Base-by-base conservation (phyloP, 75 land plant species). In the Pinus taeda region DNA sequence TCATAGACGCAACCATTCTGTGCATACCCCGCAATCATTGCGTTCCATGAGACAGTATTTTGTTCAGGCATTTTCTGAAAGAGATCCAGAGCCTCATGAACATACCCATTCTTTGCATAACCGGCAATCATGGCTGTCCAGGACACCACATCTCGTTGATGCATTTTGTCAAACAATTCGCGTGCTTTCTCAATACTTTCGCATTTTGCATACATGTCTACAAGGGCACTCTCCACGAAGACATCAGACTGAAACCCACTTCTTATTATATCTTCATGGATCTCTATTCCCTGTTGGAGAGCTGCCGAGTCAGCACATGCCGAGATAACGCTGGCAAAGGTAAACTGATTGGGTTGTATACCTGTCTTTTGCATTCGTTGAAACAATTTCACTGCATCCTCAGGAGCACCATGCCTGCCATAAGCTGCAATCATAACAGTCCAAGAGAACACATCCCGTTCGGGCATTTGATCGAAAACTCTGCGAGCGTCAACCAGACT, bases 41-140 rank as follows among this genome's bases (percentile, higher is more conserved):
- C 42, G 5, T 39, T 39, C 42, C 42, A 39, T 6, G 20, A 24
- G 58, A 20, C 3, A 77, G 76, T 6, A 74, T 76, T 73, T 15
- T 59, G 62, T 15, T 79, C 79, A 30, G 80, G 80, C 95, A 92
- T 88, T 69, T 64, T 13, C 20, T 84, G 67, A 75, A 85, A 86
- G 59, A 90, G 71, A 55, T 22, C 61, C 53, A 90, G 63, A 29
- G 92, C 88, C 20, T 92, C 82, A n/a, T 73, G 75, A 1, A 76
- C 85, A 22, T 70, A 65, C 0, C 95, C 95, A 69, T 85, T 80
- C 26, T 88, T 84, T 37, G 84, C 81, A 60, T 85, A 85, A 22
- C 80, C 90, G 18, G 81, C 82, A 69, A 93, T 90, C 83, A 93
- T 85, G 26, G 91, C 84, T 59, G 85, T 93, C 55, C 73, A 87